Evolutionary conservation across 2,329 filamentous ascomycete genomes (phyloP), one percentile per base, ranked within the genome.

Genomic region (Colletotrichum australisinense): DNA sequence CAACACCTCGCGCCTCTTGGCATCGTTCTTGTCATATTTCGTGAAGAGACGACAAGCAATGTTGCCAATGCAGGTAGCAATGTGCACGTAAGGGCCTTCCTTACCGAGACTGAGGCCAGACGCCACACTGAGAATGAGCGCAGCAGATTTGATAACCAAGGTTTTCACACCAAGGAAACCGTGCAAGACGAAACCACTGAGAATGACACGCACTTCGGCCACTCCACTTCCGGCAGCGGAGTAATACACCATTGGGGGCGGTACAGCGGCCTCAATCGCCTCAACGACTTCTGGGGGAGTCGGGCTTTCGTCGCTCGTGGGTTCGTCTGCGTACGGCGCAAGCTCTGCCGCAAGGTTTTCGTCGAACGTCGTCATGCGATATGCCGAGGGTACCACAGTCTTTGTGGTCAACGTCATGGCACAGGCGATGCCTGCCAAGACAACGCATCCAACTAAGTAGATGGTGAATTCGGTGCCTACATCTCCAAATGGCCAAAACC

Each of bases 151-250:
- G 83, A 97, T 89, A 5, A 96, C 83, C 35, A 99, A 87, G 0
- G 97, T 98, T 79, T 93, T 94, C 52, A 97, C 83, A 77, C 97
- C 97, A 8, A 99, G 89, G 80, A 98, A 98, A 1, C 97, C 96
- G 86, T 98, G 97, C 68, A 99, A 86, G 68, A 99, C 96, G 79
- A 98, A 99, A 6, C 97, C 97, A 78, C 95, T 98, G n/a, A 98
- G 89, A 72, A 98, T 98, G 73, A 98, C 97, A 76, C 97, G 95
- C 69, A 98, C 96, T 84, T 99, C 97, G 7, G 97, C 97, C 14
- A 99, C 97, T 78, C 97, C 97, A 83, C 95, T 98, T 62, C 97
- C 97, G 55, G 96, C 96, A 72, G 96, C 97, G 8, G 97, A 95
- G 82, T 98, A 99, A 83, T 98, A 99, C 5, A 96, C 89, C 93